Base-by-base conservation (phyloP, 108 stramenopile genomes). In the Nitzschia sp. region DNA sequence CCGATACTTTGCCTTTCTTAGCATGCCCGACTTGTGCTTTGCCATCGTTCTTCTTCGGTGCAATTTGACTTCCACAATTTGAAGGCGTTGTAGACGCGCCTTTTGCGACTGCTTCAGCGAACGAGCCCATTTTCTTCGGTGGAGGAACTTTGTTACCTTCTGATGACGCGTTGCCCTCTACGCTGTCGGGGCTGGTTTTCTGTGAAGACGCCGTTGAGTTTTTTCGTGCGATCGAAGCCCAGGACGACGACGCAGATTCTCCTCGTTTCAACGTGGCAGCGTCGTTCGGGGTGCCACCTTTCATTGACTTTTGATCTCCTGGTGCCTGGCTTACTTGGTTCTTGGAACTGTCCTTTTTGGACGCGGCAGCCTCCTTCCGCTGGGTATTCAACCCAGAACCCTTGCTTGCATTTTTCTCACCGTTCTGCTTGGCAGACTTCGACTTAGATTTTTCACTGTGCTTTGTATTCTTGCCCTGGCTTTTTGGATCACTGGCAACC, bases 211-310 rank as follows among this genome's bases (percentile, higher is more conserved):
- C 68, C 23, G 82, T 49, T 48, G 77, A 79, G 11, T 71, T 71
- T 55, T 81, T 83, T 59, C 75, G 83, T 32, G 85, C 85, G 47
- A 86, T 82, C 2, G 80, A 81, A 19, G 85, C 85, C 85, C 85
- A 86, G 11, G 85, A 86, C 26, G 85, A 86, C 15, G 76, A 54
- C 38, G 63, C 55, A 2, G 70, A 21, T 2, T 21, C 9, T 9
- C 60, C 60, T 35, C 23, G 51, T 19, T 32, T 33, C 60, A 51
- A 18, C 54, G 23, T 30, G 19, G 28, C 32, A 23, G 5, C 33
- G 25, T 57, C 30, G 26, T 64, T 6, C 17, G 26, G 27, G 8
- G 3, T 27, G 24, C 29, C 25, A 19, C 19, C 64, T 5, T 18
- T 49, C 15, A 3, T 29, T 9, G 64, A 25, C 3, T 4, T 47